These are phyloP conservation scores for Fusarium papillatum DNA, from an alignment of 2,329 filamentous ascomycete genomes.

Conservation along the genomic window DNA sequence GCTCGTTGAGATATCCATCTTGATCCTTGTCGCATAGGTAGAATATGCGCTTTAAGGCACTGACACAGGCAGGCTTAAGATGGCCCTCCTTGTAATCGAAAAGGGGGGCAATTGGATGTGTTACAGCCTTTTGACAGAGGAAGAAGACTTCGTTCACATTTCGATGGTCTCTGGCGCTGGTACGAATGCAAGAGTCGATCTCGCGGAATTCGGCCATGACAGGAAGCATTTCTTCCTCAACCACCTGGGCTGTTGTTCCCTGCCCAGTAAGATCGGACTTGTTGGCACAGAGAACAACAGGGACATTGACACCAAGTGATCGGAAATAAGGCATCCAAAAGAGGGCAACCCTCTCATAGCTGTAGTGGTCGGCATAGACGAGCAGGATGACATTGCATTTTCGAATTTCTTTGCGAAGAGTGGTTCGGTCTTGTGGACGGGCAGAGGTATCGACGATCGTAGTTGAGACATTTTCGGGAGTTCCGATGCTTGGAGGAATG, in stretches of 20 bases:
- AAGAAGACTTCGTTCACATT: slow-evolving; percentile 99
- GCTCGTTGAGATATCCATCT: slow-evolving; percentile 91
- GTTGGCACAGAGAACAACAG: slow-evolving; percentile 96
- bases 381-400: slow-evolving; percentile 98
- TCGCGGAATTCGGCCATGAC: slow-evolving; percentile 99
- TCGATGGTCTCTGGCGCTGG: slow-evolving; percentile 90
- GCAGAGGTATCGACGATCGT: slow-evolving; percentile 98
- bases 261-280: slow-evolving; percentile 90
- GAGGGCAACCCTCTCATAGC: slow-evolving; percentile 95
- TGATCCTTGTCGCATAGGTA: slow-evolving; percentile 97
- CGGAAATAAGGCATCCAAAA: slow-evolving; percentile 99
- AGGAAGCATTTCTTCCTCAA: slow-evolving; percentile 97
- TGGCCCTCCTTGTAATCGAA: slow-evolving; percentile 95
- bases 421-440: slow-evolving; percentile 91
- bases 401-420: slow-evolving; percentile 91
- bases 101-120: slow-evolving; percentile 94
- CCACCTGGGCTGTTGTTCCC: slow-evolving; percentile 83
- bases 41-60: slow-evolving; percentile 90
- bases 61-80: slow-evolving; percentile 90
- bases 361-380: slow-evolving; percentile 98
- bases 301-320: slow-evolving; percentile 97
- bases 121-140: slow-evolving; percentile 97
- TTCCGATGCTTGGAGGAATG: slow-evolving; percentile 92
- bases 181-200: slow-evolving; percentile 97
- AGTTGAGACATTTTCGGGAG: slow-evolving; percentile 96